Percentiles rank a stretch among this genome's conserved stretches.
Evolutionary conservation across 805 yeast genomes (phyloP).

Genomic region (Deakozyma indianensis): DNA sequence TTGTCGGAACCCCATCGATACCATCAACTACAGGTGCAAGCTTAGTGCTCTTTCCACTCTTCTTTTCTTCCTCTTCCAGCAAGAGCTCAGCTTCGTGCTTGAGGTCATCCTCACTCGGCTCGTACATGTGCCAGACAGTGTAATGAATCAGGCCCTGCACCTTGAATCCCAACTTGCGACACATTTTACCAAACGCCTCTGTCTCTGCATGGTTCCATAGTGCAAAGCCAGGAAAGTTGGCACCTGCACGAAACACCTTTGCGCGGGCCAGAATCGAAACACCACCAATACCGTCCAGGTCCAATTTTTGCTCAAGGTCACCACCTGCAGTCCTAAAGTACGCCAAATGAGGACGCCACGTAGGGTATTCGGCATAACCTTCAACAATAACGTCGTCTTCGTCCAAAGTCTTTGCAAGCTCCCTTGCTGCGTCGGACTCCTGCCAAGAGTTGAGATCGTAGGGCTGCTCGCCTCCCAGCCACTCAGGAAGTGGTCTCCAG

Average conservation of each 20-base stretch:
- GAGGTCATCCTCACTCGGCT: constrained; percentile 86
- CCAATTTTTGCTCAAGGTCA: constrained; percentile 80
- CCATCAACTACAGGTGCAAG: neutral
- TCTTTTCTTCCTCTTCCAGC: constrained; percentile 12
- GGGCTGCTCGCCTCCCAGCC: constrained; percentile 81
- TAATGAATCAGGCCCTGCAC: constrained; percentile 90
- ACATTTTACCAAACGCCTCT: constrained; percentile 87
- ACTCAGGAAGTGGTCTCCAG: constrained; percentile 92
- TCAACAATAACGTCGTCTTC: constrained; percentile 95
- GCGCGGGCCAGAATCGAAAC: constrained; percentile 85
- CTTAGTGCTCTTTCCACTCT: neutral
- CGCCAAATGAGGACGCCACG: constrained; percentile 96
- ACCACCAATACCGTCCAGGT: constrained; percentile 91
- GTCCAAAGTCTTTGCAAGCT: constrained; percentile 35
- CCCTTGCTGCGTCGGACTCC: constrained; percentile 60
- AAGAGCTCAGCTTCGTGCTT: constrained; percentile 34
- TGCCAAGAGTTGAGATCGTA: constrained; percentile 95
- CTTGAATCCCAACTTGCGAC: constrained; percentile 70
- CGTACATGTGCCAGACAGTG: constrained; percentile 93
- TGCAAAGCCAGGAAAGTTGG: constrained; percentile 92
- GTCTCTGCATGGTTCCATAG: constrained; percentile 94
- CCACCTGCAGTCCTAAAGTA: constrained; percentile 75
- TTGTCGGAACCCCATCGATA: no score
- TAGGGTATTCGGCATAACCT: constrained; percentile 95
- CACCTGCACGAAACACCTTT: constrained; percentile 66